A percentile compares a stretch with the other conserved stretches of the same genome.
Evolutionary conservation across 768 basidiomycete genomes (phyloP).

Genomic region (Pleurotus tuoliensis): DNA sequence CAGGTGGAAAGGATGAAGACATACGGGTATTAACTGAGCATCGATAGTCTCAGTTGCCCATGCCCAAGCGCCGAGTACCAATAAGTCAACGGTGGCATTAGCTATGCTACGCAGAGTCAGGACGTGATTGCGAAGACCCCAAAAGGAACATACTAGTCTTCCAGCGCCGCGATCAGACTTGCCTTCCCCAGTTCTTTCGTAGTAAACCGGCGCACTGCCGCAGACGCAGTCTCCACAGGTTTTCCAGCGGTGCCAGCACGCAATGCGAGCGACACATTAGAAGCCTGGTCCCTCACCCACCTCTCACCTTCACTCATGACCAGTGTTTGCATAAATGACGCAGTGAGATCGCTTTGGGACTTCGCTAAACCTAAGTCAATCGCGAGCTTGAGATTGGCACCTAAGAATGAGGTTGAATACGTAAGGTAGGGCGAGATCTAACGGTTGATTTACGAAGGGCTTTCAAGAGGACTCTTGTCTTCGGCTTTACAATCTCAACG

Average conservation of each 20-base stretch:
- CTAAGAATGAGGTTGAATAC: slow-evolving; percentile 24
- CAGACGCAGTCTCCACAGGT: slow-evolving; percentile 73
- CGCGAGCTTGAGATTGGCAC: slow-evolving; percentile 84
- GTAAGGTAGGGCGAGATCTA: slow-evolving; percentile 2
- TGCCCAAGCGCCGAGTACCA: slow-evolving; percentile 82
- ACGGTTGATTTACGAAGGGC: slow-evolving; percentile 56
- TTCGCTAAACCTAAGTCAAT: slow-evolving; percentile 85
- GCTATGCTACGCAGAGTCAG: slow-evolving; percentile 53
- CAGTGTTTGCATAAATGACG: slow-evolving; percentile 90
- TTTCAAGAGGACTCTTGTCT: slow-evolving; percentile 72
- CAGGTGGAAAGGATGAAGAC: not conserved
- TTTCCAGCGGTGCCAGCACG: slow-evolving; percentile 61
- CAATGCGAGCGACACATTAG: slow-evolving; percentile 66
- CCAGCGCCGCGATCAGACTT: slow-evolving; percentile 72
- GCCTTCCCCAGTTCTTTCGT: slow-evolving; percentile 82
- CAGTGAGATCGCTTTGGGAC: slow-evolving; percentile 79
- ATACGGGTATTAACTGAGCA: slow-evolving; percentile 70
- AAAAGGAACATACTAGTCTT: slow-evolving; percentile 72
- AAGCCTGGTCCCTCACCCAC: slow-evolving; percentile 76
- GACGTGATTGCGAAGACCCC: not conserved
- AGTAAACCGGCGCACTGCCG: slow-evolving; percentile 81
- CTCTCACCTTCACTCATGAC: slow-evolving; percentile 96
- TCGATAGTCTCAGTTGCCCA: slow-evolving; percentile 53
- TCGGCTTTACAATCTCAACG: slow-evolving; percentile 63
- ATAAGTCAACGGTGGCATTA: slow-evolving; percentile 83